Evolutionary conservation across 2,329 filamentous ascomycete genomes (phyloP), one percentile per base, ranked within the genome.

Genomic region (Plenodomus biglobosus): DNA sequence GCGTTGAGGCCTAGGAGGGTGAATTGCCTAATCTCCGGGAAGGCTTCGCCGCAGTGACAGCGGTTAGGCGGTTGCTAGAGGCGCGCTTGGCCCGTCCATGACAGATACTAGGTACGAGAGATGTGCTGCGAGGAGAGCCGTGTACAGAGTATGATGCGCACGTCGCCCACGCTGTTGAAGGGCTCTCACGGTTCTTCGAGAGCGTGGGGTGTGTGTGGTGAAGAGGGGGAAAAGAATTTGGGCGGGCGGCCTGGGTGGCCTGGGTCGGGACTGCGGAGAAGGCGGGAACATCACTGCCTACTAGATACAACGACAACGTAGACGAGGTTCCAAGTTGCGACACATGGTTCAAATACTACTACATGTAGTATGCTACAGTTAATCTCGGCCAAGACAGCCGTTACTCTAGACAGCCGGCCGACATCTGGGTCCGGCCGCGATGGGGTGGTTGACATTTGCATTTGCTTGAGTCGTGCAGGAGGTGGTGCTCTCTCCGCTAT

Each of bases 11-110:
- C 42, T 48, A 36, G 32, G 43, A 30, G 48, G 20, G 21, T 37
- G 36, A 22, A 13, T 42, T 44, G 32, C 27, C 40, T 48, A 43
- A 54, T 53, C 39, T 48, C 50, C 47, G 51, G 51, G 18, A 8
- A 38, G 30, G 41, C 36, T 41, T 55, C 49, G 47, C 42, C 49
- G 42, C 51, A 32, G 44, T 51, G 55, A 49, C 52, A 45, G 45
- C 40, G 42, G 37, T 44, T 44, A 47, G 47, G 45, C 50, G 48
- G 48, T 44, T 37, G 34, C 54, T 48, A 44, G 48, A 46, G 34
- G 24, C 37, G 38, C 21, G 42, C 37, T 41, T 42, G 39, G 50
- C 22, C 35, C 39, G 55, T 42, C 49, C 52, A 53, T 58, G 36
- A 48, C 52, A 51, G 44, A 45, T 30, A 40, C 11, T 40, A 48